phyloP scores from a whole-genome alignment of 2,329 filamentous ascomycete species.

The Epichloe coenophiala region DNA sequence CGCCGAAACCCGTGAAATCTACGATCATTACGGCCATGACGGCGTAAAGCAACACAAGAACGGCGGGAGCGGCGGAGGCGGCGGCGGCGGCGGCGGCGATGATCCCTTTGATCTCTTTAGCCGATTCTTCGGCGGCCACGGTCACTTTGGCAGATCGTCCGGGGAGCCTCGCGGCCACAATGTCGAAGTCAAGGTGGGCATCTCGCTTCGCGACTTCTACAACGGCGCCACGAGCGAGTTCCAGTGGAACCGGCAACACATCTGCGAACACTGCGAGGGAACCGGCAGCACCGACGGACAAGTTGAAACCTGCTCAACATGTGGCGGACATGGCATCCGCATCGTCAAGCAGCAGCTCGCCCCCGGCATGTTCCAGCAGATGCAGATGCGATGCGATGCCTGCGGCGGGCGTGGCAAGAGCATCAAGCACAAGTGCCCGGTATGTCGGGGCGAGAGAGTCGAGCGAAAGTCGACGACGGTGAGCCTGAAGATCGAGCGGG shows the following conservation, averaged over 20 bases:
- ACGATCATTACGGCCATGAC: conserved; percentile 89
- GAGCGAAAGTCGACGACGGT: conserved; percentile 61
- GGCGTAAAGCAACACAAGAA: conserved; percentile 74
- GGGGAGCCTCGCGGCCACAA: conserved; percentile 70
- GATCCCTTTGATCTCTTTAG: conserved; percentile 96
- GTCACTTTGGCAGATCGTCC: conserved; percentile 62
- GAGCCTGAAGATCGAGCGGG: conserved; percentile 58
- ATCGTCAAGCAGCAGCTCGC: conserved; percentile 87
- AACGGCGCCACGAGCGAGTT: conserved; percentile 79
- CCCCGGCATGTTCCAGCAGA: conserved; percentile 96
- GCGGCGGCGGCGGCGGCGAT: conserved; percentile 46
- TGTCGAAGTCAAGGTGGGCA: conserved; percentile 70
- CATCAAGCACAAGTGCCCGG: conserved; percentile 72
- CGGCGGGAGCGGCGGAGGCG: no score
- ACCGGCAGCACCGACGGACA: conserved; percentile 70
- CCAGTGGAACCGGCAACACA: conserved; percentile 82
- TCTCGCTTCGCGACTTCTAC: conserved; percentile 86
- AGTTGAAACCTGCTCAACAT: conserved; percentile 67
- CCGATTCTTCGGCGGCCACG: conserved; percentile 87
- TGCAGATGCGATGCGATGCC: conserved; percentile 79
- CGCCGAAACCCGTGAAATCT: conserved; percentile 68
- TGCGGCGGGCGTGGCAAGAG: conserved; percentile 82
- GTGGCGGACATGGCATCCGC: conserved; percentile 68
- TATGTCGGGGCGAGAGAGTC: conserved; percentile 67
- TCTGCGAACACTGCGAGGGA: conserved; percentile 85